Evolutionary conservation across 495 filamentous ascomycete species (phyloP), one percentile per base, ranked within the genome.

Genomic region (Neurospora terricola): DNA sequence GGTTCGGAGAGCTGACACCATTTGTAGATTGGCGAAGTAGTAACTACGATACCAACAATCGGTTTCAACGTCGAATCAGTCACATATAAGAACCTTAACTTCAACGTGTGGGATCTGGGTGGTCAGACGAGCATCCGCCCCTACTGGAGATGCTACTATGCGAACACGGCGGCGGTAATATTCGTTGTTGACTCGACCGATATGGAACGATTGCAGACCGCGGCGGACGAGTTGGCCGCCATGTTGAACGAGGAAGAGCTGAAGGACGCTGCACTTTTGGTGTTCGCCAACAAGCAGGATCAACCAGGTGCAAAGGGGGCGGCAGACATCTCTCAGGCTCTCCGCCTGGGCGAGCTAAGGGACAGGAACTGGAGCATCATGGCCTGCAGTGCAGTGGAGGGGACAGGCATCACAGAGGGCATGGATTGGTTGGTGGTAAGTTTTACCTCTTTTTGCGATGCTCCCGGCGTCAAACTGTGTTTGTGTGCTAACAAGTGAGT

Each of bases 311-410:
- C 96, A 38, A 96, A 97, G 82, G 96, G 96, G 0, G 96, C 96
- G 4, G 96, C 94, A 10, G 96, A 98, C 78, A 98, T 99, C 76
- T 95, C 91, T 68, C 94, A 98, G 82, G 96, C 93, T 27, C 83
- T 99, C 81, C 91, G 90, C 77, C 83, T 99, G 69, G 94, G 93
- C 66, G 93, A 97, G 76, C 82, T 99, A 75, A 90, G 94, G 76
- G 96, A 99, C 84, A 88, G 96, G 77, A 99, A 98, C 86, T 99
- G 96, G 96, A 98, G 93, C 79, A 98, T 99, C 79, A 93, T 98
- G 76, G 94, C 94, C 27, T 99, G 96, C 82, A 95, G 92, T 78
- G 96, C 96, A 36, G 94, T 99, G 72, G 96, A 97, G 78, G 96
- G 96, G 38, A 92, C 92, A 74, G 96, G 96, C 77, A 90, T 99